Conservation (phyloP, 2,329 filamentous ascomycete species). For the Phialocephala subalpina region DNA sequence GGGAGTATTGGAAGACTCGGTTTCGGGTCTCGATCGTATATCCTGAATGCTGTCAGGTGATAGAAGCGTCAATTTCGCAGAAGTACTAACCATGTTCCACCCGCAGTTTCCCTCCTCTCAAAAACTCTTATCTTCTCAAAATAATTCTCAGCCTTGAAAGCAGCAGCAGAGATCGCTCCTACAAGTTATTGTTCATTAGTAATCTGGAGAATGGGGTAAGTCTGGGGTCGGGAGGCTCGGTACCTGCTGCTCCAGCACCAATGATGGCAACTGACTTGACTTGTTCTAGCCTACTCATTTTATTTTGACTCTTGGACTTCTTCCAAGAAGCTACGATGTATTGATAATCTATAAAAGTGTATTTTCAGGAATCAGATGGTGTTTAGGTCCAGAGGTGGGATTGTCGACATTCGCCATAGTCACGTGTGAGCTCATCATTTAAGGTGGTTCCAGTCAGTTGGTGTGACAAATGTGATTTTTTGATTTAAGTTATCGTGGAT, state of each 20-base stretch:
- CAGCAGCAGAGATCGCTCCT: constrained; percentile 58
- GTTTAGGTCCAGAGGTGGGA: neutral
- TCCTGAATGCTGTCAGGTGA: constrained; percentile 57
- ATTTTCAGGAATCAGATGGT: neutral
- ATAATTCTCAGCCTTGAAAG: constrained; percentile 60
- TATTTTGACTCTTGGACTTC: neutral
- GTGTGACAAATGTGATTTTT: neutral
- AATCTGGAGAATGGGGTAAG: neutral
- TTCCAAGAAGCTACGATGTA: neutral
- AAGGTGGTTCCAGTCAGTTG: neutral
- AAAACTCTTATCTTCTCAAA: constrained; percentile 68
- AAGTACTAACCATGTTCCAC: constrained; percentile 60
- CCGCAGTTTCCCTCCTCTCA: constrained; percentile 63
- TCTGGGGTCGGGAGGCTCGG: constrained; percentile 1
- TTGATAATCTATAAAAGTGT: neutral
- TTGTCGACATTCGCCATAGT: neutral
- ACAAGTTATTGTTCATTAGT: neutral
- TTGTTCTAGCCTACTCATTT: constrained; percentile 7
- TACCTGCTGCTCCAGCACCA: constrained; percentile 53
- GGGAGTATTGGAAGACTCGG: constrained; percentile 47
- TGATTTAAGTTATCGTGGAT: neutral
- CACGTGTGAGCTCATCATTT: constrained; percentile 3
- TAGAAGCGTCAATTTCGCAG: constrained; percentile 37
- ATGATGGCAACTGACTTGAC: constrained; percentile 53
- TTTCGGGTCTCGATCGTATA: constrained; percentile 56